Evolutionary conservation across 1,284 basidiomycete species (phyloP).

Genomic region (Tylopilus sp.): DNA sequence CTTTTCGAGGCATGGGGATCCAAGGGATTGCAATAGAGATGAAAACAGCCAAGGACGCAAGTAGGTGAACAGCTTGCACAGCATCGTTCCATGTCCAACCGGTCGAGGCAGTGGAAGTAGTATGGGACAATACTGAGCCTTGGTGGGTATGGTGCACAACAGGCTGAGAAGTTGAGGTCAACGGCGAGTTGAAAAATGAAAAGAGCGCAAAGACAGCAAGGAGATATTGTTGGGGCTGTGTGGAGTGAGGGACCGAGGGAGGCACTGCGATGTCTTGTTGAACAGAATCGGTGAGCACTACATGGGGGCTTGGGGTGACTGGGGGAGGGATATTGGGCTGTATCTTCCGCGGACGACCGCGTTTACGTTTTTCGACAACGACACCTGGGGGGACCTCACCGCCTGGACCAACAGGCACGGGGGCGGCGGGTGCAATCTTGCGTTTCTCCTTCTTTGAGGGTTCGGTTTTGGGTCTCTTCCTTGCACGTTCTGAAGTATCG

Average conservation of each 20-base stretch:
- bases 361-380: constrained; percentile 72
- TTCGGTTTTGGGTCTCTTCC: constrained; percentile 54
- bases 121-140: constrained; percentile 41
- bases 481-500: constrained; percentile 49
- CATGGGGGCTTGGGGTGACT: constrained; percentile 16
- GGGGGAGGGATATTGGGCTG: constrained; percentile 34
- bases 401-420: constrained; percentile 28
- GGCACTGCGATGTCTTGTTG: constrained; percentile 15
- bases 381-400: constrained; percentile 27
- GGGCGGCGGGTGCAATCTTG: constrained; percentile 43
- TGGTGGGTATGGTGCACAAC: constrained; percentile 37
- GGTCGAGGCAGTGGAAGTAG: constrained; percentile 9
- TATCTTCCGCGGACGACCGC: constrained; percentile 69
- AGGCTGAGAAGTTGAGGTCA: constrained; percentile 43
- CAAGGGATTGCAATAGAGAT: constrained; percentile 54
- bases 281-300: constrained; percentile 15
- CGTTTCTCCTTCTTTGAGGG: constrained; percentile 47
- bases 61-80: constrained; percentile 58
- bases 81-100: constrained; percentile 50
- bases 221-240: constrained; percentile 58
- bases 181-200: constrained; percentile 73
- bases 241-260: constrained; percentile 11
- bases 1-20: constrained; percentile 37
- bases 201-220: constrained; percentile 75
- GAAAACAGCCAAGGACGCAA: constrained; percentile 61